Evolutionary conservation across 768 basidiomycete genomes (phyloP), one percentile per base, ranked within the genome.

Genomic region (Hypsizygus marmoreus): DNA sequence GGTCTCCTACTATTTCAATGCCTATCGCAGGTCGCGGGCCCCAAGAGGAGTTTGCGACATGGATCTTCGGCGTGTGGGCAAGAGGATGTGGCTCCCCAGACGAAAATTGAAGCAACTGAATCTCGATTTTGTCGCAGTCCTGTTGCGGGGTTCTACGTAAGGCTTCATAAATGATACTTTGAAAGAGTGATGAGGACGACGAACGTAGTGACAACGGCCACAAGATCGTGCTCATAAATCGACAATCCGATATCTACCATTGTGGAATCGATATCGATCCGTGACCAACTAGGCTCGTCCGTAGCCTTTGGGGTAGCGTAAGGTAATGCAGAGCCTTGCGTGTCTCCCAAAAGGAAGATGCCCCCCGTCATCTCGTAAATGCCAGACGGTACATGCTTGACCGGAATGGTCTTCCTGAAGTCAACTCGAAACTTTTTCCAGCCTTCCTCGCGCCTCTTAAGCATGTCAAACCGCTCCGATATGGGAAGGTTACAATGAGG

Each of bases 341-440:
- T 10, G 29, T 70, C 55, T 2, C 75, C 73, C 4, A 73, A 57
- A 13, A 77, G 47, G 51, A 72, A 77, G 1, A 69, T 55, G 1
- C 73, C 72, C 0, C 66, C 70, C 0, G 66, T 65, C 10, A 77
- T 60, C 44, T 77, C 74, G 39, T 74, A 75, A 23, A 77, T 71
- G 5, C 71, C 69, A 3, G 54, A 41, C 25, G 57, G 42, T 39
- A 29, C 43, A 25, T 55, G 54, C 2, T 31, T 14, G 12, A 55
- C 22, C 6, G 35, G 39, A 12, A 54, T 30, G 19, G 16, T 32
- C 24, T 25, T 32, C 14, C 10, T 16, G 24, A 53, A 56, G 25
- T 53, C 51, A 3, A 42, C 13, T 2, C 17, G 23, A 9, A 56
- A 30, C 1, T 17, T 10, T n/a, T 23, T 12, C 57, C 57, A 58